These are phyloP conservation scores for Boletus barrowsii DNA, from an alignment of 768 basidiomycete species.

Conservation along the genomic window DNA sequence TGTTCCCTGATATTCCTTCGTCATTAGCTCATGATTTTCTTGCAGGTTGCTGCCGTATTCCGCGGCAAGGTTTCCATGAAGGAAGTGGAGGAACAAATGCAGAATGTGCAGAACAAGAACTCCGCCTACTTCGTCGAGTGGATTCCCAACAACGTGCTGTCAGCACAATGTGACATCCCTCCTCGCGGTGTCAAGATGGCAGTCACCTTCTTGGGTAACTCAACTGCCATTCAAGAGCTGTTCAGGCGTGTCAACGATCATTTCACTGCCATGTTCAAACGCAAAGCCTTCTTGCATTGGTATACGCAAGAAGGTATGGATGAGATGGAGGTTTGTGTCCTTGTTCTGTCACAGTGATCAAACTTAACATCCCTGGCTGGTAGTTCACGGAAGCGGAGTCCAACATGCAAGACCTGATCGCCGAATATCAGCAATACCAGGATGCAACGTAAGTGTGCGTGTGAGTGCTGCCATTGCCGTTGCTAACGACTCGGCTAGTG, in stretches of 20 bases:
- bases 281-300: conserved; percentile 99
- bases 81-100: conserved; percentile 99
- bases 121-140: conserved; percentile 98
- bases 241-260: conserved; percentile 99
- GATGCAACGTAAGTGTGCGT: conserved; percentile 76
- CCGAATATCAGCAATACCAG: conserved; percentile 97
- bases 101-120: conserved; percentile 96
- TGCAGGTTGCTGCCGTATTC: conserved; percentile 89
- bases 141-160: conserved; percentile 99
- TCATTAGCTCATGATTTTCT: background rate
- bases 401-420: conserved; percentile 98
- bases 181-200: conserved; percentile 96
- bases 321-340: conserved; percentile 77
- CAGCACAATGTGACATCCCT: conserved; percentile 97
- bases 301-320: conserved; percentile 99
- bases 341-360: background rate
- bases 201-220: conserved; percentile 96
- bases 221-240: conserved; percentile 94
- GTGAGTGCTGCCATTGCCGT: background rate
- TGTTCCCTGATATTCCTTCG: conserved; percentile 16
- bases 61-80: conserved; percentile 99
- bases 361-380: background rate
- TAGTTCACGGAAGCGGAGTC: conserved; percentile 97
- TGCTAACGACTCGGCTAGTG: conserved; percentile 42
- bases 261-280: conserved; percentile 99